phyloP scores from a whole-genome alignment of 768 basidiomycete genomes.

The Pluteus cervinus region DNA sequence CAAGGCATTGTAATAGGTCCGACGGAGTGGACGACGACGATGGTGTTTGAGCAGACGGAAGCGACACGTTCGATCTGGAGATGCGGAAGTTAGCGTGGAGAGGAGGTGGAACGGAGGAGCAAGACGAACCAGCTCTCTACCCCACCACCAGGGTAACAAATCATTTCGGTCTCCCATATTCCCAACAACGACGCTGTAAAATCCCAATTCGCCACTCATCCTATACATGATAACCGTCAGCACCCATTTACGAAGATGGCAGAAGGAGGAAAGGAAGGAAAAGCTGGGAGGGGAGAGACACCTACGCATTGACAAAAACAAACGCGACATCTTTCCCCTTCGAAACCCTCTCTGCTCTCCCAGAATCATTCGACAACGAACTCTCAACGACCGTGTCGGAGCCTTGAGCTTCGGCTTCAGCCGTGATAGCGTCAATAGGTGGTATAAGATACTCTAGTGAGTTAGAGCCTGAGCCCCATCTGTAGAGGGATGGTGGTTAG shows the following conservation, averaged over 20 bases:
- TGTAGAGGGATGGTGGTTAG: too few relatives aligned
- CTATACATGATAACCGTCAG: constrained; percentile 13
- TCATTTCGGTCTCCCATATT: constrained; percentile 57
- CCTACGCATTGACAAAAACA: constrained; percentile 54
- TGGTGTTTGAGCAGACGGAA: constrained; percentile 62
- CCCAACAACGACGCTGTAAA: constrained; percentile 56
- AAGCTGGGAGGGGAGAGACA: constrained; percentile 1
- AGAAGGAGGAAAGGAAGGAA: too few relatives aligned
- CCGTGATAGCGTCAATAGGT: constrained; percentile 37
- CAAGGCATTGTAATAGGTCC: constrained; percentile 69
- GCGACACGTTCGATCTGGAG: constrained; percentile 49
- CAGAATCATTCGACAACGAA: constrained; percentile 38
- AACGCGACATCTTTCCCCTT: constrained; percentile 47
- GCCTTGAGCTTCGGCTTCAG: constrained; percentile 28
- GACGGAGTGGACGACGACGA: constrained; percentile 75
- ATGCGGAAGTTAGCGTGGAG: constrained; percentile 24
- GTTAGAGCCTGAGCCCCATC: constrained; percentile 49
- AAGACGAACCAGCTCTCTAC: constrained; percentile 35
- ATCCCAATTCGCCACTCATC: constrained; percentile 43
- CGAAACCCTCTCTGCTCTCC: constrained; percentile 24
- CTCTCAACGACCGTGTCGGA: constrained; percentile 31
- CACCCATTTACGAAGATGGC: background rate
- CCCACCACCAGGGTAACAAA: constrained; percentile 50
- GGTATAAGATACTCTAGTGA: constrained; percentile 37
- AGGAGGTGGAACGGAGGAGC: background rate